Conservation (phyloP, 768 basidiomycete genomes). For the Leccinum aurantiacum region DNA sequence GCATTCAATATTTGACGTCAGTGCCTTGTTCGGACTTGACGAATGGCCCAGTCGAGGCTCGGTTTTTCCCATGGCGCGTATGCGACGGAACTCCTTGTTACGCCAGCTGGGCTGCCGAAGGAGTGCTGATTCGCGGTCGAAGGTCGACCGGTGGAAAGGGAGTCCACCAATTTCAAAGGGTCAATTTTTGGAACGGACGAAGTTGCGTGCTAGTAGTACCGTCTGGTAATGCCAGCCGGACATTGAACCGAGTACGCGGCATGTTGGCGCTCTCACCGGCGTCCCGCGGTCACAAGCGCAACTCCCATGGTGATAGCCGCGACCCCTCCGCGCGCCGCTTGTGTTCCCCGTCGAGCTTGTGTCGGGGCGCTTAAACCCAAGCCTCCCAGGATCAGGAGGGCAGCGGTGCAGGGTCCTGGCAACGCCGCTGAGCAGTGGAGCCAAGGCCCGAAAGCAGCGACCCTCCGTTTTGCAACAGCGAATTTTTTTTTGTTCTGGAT, state of each 20-base stretch:
- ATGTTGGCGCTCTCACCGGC: neutral
- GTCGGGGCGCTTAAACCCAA: constrained; percentile 13
- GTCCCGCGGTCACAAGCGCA: neutral
- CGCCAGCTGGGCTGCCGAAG: neutral
- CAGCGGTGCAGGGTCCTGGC: constrained; percentile 24
- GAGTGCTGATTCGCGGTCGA: constrained; percentile 5
- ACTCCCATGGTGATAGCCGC: constrained; percentile 16
- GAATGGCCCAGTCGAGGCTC: neutral
- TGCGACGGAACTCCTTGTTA: neutral
- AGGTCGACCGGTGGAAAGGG: neutral
- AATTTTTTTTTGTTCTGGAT: constrained; percentile 20
- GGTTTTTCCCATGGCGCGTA: neutral
- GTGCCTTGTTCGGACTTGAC: neutral
- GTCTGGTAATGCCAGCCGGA: neutral
- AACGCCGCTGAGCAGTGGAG: constrained; percentile 32
- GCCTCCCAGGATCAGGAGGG: constrained; percentile 10
- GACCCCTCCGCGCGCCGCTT: constrained; percentile 25
- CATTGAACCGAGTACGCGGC: neutral
- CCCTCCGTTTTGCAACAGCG: constrained; percentile 32
- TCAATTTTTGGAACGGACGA: neutral
- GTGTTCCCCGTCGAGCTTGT: constrained; percentile 11
- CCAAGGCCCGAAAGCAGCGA: constrained; percentile 24
- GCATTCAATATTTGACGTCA: constrained; percentile 1
- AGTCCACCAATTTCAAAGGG: neutral
- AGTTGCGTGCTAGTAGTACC: neutral